phyloP scores from a whole-genome alignment of 2,329 filamentous ascomycete species.

The Scedosporium boydii region DNA sequence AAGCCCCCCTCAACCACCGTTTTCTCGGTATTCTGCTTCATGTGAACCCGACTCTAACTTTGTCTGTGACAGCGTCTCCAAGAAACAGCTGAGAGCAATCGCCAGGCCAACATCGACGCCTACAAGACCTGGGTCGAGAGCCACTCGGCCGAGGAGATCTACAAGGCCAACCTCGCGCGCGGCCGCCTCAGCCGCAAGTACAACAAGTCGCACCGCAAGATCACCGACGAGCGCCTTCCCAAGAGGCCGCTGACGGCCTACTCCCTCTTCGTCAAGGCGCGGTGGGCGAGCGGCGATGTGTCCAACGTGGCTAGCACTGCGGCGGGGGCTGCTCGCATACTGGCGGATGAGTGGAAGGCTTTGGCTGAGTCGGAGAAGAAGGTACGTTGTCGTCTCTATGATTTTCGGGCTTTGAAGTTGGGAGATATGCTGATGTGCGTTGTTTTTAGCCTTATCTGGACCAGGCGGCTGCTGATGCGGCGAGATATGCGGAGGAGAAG shows the following conservation, averaged over 20 bases:
- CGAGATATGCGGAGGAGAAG: constrained; percentile 12
- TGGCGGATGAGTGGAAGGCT: constrained; percentile 31
- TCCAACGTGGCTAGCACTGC: constrained; percentile 2
- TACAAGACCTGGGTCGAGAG: constrained; percentile 40
- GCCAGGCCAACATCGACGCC: constrained; percentile 25
- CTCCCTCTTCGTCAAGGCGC: constrained; percentile 26
- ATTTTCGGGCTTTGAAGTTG: background rate
- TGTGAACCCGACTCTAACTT: background rate
- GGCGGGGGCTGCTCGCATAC: constrained; percentile 13
- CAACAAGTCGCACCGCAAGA: constrained; percentile 15
- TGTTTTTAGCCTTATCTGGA: constrained; percentile 19
- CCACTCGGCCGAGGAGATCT: constrained; percentile 28
- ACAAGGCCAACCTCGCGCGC: constrained; percentile 39
- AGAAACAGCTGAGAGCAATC: constrained; percentile 28
- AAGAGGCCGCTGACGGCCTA: constrained; percentile 25
- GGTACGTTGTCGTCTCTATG: constrained; percentile 10
- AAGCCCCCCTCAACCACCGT: no score
- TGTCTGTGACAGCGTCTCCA: constrained; percentile 22
- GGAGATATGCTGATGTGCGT: background rate
- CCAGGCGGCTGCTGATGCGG: constrained; percentile 11
- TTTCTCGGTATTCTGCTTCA: no score
- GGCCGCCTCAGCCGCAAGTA: constrained; percentile 26
- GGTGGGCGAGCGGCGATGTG: constrained; percentile 22
- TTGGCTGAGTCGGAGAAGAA: constrained; percentile 31
- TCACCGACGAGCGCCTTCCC: constrained; percentile 40